phyloP scores from a whole-genome alignment of 2,329 filamentous ascomycete species.

The Exophiala dermatitidis region DNA sequence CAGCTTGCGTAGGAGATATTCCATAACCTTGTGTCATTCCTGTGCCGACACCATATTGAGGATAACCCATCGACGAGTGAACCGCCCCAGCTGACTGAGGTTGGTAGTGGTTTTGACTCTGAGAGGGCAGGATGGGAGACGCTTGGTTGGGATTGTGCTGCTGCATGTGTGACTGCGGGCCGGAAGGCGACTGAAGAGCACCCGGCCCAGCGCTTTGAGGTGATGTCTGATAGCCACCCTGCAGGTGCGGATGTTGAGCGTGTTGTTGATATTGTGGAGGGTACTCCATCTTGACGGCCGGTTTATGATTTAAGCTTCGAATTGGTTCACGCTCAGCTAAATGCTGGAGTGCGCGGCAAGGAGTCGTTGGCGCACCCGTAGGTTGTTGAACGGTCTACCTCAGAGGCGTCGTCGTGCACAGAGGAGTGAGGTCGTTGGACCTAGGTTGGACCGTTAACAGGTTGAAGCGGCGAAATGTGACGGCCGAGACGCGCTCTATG shows the following conservation, averaged over 20 bases:
- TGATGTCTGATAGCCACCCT: conserved; percentile 57
- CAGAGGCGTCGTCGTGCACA: conserved; percentile 15
- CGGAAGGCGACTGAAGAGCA: conserved; percentile 65
- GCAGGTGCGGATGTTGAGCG: conserved; percentile 53
- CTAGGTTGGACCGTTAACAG: conserved; percentile 16
- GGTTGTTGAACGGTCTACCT: conserved; percentile 12
- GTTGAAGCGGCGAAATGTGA: conserved; percentile 8
- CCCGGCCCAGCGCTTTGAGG: conserved; percentile 43
- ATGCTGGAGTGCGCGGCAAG: conserved; percentile 12
- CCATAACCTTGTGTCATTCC: conserved; percentile 68
- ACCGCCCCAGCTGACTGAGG: conserved; percentile 54
- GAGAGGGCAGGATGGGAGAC: conserved; percentile 72
- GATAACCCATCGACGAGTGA: conserved; percentile 70
- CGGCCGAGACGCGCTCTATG: conserved; percentile 16
- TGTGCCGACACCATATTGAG: conserved; percentile 67
- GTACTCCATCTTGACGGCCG: conserved; percentile 59
- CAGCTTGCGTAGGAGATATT: conserved; percentile 76
- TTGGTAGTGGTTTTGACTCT: conserved; percentile 59
- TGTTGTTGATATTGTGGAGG: conserved; percentile 65
- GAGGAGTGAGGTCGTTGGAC: conserved; percentile 15
- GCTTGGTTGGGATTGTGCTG: conserved; percentile 55
- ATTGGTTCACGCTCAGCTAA: conserved; percentile 12
- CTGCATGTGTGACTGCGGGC: conserved; percentile 60
- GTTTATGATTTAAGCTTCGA: conserved; percentile 2
- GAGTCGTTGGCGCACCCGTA: conserved; percentile 14